Evolutionary conservation across 1,284 basidiomycete species (phyloP).

Genomic region (Acaromyces ingoldii): DNA sequence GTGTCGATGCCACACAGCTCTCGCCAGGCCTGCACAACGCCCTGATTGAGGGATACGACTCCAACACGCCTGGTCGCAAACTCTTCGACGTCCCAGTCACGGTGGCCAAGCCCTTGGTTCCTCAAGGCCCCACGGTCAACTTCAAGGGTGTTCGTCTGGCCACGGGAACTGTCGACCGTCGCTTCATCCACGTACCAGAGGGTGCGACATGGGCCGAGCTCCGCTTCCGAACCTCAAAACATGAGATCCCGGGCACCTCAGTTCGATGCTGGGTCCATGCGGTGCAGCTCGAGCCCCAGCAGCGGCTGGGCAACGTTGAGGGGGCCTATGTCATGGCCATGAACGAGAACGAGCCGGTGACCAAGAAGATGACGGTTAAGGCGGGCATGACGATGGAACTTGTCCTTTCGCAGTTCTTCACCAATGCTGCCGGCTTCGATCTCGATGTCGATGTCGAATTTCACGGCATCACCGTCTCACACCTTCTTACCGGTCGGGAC

Average conservation of each 20-base stretch:
- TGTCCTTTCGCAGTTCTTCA: slow-evolving; percentile 51
- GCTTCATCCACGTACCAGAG: slow-evolving; percentile 48
- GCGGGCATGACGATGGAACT: slow-evolving; percentile 50
- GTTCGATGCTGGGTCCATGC: slow-evolving; percentile 51
- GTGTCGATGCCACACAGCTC: slow-evolving; percentile 46
- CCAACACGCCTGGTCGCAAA: slow-evolving; percentile 34
- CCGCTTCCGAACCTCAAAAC: slow-evolving; percentile 39
- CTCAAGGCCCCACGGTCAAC: slow-evolving; percentile 27
- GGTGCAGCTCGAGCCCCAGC: slow-evolving; percentile 48
- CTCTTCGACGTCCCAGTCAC: slow-evolving; percentile 51
- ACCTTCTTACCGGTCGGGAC: slow-evolving; percentile 31
- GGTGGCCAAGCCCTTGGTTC: slow-evolving; percentile 47
- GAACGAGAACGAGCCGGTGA: slow-evolving; percentile 48
- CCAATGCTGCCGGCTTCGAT: slow-evolving; percentile 43
- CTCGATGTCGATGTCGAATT: slow-evolving; percentile 50
- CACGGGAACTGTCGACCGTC: slow-evolving; percentile 43
- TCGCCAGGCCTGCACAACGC: slow-evolving; percentile 48
- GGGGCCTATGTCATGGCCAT: slow-evolving; percentile 44
- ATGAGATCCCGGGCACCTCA: slow-evolving; percentile 36
- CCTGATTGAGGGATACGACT: slow-evolving; percentile 44
- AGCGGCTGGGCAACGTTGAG: slow-evolving; percentile 44
- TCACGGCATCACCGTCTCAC: slow-evolving; percentile 44
- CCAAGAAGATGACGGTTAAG: slow-evolving; percentile 44
- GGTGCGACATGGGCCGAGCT: slow-evolving; percentile 52
- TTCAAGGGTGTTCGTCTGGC: slow-evolving; percentile 30